Base-by-base conservation (phyloP, 306 rosid species). In the Argentina anserina region DNA sequence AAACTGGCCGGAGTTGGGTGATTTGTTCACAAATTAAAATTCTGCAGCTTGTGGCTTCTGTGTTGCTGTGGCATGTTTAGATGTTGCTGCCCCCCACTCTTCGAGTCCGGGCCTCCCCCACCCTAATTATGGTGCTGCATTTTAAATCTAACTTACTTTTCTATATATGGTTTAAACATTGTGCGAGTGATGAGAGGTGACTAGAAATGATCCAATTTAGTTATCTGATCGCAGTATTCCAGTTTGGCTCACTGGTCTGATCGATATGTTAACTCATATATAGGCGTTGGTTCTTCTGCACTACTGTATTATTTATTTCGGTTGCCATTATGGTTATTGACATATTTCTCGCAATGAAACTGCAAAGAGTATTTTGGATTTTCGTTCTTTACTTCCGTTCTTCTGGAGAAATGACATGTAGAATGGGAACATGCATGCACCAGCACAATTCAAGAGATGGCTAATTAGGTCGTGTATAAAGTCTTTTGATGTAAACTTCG, bases 51-150 rank as follows among this genome's bases (percentile, higher is more conserved):
- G 65, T 91, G 95, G 97, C 76, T 89, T 74, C 74, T 89, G 41
- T 78, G 89, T 71, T 91, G 97, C 81, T 91, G 97, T 69, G 97
- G 97, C 58, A 25, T 91, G 56, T 85, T 82, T 42, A 84, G 75
- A 43, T 78, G 90, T 75, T 91, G 97, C 70, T 83, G 83, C 65
- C 97, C 89, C 77, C 97, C 92, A 6, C 87, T 91, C 42, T 91
- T 81, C 49, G 87, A 80, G 76, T 50, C 84, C 47, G 86, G 81
- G 31, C 89, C 90, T 59, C 95, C 97, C 14, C 97, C 97, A 69
- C 86, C 76, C 31, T 87, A 29, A 34, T 7, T 55, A 59, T 26
- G 65, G 61, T 60, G 40, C 63, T 34, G 65, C 59, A 65, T 72
- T 71, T 36, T 69, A 69, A 8, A 8, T 61, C 34, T 67, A 56